These are phyloP conservation scores for Combretum micranthum DNA, from an alignment of 345 rosid genomes.

Conservation along the genomic window DNA sequence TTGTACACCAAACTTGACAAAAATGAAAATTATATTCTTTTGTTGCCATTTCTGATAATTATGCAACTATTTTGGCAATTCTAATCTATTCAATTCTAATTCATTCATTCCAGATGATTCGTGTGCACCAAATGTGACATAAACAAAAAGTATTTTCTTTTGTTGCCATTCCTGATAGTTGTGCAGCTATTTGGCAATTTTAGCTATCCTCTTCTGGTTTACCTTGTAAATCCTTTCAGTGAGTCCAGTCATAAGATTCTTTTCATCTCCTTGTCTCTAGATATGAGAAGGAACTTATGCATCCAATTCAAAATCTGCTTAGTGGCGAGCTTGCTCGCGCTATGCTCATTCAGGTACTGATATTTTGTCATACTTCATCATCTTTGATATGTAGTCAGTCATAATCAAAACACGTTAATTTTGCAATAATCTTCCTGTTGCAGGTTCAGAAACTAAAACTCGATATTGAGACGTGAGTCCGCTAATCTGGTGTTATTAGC, in stretches of 20 bases:
- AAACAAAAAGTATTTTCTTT: too few relatives aligned
- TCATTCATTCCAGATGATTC: too few relatives aligned
- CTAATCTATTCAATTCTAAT: too few relatives aligned
- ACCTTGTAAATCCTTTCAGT: background rate
- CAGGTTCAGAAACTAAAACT: conserved; percentile 97
- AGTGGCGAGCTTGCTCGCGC: conserved; percentile 95
- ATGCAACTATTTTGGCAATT: too few relatives aligned
- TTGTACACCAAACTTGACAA: too few relatives aligned
- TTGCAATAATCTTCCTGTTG: conserved; percentile 7
- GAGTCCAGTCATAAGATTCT: background rate
- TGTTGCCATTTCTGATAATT: too few relatives aligned
- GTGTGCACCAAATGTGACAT: too few relatives aligned
- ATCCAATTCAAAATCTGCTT: conserved; percentile 85
- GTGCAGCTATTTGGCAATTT: background rate
- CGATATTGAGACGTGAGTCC: conserved; percentile 87
- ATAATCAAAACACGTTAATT: conserved; percentile 7
- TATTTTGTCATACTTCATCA: conserved; percentile 1
- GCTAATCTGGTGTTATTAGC: conserved; percentile 13
- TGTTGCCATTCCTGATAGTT: too few relatives aligned
- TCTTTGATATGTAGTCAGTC: conserved; percentile 13
- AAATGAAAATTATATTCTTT: too few relatives aligned
- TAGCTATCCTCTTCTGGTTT: background rate
- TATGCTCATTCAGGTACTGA: conserved; percentile 82
- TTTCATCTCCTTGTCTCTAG: conserved; percentile 21
- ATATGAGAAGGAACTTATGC: conserved; percentile 78